Evolutionary conservation across 2,329 filamentous ascomycete species (phyloP).

Genomic region (Curvularia sp.): DNA sequence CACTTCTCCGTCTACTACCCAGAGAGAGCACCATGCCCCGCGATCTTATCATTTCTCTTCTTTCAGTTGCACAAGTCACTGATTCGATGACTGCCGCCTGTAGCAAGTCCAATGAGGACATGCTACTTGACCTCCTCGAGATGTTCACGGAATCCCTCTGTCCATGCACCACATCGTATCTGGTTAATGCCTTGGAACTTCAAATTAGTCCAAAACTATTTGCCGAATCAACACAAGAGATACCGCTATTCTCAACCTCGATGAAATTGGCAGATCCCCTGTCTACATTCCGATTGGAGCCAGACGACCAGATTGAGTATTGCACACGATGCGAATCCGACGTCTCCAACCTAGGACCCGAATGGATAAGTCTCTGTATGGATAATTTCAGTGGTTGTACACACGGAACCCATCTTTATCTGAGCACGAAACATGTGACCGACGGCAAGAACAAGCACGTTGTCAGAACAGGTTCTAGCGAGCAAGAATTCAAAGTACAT

Average conservation of each 20-base stretch:
- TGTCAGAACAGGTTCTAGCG: background rate
- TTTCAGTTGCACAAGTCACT: background rate
- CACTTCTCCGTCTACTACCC: background rate
- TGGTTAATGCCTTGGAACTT: background rate
- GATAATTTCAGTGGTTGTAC: background rate
- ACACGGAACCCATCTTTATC: background rate
- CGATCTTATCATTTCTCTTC: conserved; percentile 4
- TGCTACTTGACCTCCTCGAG: background rate
- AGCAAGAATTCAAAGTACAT: background rate
- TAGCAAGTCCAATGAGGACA: background rate
- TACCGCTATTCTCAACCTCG: background rate
- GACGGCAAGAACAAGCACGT: background rate
- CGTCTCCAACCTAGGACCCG: background rate
- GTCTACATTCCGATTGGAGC: background rate
- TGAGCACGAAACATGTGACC: background rate
- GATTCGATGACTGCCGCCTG: background rate
- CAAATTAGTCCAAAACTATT: background rate
- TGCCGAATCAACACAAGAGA: background rate
- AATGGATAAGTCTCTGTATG: background rate
- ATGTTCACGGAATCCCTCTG: background rate
- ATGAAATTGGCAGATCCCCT: background rate
- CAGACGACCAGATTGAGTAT: background rate
- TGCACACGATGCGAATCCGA: background rate
- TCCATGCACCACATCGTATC: background rate
- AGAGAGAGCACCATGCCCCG: background rate